A percentile compares a stretch with the other conserved stretches of the same genome.
Conservation (phyloP, 192 early-diverging fungal genomes). For the Coemansia sp. region DNA sequence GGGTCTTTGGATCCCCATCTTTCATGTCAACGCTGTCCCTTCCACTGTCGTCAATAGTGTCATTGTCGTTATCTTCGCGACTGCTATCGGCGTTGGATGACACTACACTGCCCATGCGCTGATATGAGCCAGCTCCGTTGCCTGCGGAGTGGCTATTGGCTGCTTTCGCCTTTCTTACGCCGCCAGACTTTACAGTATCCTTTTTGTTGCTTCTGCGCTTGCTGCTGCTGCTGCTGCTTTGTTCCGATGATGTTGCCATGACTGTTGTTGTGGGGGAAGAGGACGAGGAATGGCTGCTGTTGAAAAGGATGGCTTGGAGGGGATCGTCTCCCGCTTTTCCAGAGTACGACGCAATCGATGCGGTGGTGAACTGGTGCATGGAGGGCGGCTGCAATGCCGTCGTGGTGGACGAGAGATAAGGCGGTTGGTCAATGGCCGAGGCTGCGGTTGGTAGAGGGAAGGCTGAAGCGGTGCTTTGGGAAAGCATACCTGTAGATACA, state of each 20-base stretch:
- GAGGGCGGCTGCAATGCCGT: neutral
- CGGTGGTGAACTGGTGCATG: neutral
- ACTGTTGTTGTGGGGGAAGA: neutral
- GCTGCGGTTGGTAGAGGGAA: neutral
- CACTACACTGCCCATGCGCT: neutral
- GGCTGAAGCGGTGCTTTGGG: neutral
- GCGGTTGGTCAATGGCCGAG: neutral
- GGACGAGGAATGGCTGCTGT: neutral
- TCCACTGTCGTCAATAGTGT: conserved; percentile 5
- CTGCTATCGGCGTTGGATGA: conserved; percentile 7
- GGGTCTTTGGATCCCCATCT: conserved; percentile 47
- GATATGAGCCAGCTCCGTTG: conserved; percentile 1
- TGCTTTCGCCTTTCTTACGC: conserved; percentile 18
- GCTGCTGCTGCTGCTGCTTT: conserved; percentile 20
- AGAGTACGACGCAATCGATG: neutral
- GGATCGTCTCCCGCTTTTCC: neutral
- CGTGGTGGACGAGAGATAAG: neutral
- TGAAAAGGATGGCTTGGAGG: conserved; percentile 7
- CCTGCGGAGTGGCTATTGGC: conserved; percentile 1
- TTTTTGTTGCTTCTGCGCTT: conserved; percentile 18
- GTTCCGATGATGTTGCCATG: neutral
- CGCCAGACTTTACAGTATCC: conserved; percentile 19
- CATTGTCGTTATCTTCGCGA: conserved; percentile 5
- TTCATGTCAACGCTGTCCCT: conserved; percentile 12
- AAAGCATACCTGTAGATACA: conserved; percentile 6